Conservation (phyloP, 192 early-diverging fungal genomes). For the Pilaira anomala region DNA sequence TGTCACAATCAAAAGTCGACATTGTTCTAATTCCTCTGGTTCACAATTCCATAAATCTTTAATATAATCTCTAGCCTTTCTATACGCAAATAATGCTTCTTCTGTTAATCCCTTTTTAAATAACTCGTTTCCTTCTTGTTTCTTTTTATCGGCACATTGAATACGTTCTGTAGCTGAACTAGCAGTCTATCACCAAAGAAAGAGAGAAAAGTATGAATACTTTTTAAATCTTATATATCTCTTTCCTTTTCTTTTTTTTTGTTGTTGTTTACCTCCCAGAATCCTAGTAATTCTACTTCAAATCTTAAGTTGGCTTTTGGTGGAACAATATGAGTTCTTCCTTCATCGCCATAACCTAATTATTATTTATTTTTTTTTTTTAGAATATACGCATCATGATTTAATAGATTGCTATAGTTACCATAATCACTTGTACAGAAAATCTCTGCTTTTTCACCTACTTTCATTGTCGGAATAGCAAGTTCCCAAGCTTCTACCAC, state of each 20-base stretch:
- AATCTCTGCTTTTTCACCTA: slow-evolving; percentile 40
- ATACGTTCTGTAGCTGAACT: slow-evolving; percentile 34
- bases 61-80: slow-evolving; percentile 32
- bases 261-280: slow-evolving; percentile 31
- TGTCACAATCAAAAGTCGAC: slow-evolving; percentile 12
- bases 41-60: slow-evolving; percentile 27
- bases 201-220: not conserved
- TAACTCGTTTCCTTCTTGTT: slow-evolving; percentile 38
- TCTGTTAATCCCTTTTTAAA: slow-evolving; percentile 35
- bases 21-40: slow-evolving; percentile 20
- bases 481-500: slow-evolving; percentile 43
- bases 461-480: slow-evolving; percentile 41
- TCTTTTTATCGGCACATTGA: slow-evolving; percentile 34
- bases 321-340: slow-evolving; percentile 37
- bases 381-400: not conserved
- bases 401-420: not conserved
- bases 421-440: slow-evolving; percentile 40
- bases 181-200: slow-evolving; percentile 26
- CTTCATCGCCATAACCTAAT: slow-evolving; percentile 38
- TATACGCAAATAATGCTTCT: slow-evolving; percentile 35
- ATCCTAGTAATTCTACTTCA: slow-evolving; percentile 40
- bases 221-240: not conserved
- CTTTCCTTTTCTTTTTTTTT: not conserved
- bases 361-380: not conserved
- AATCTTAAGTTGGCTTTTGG: slow-evolving; percentile 39